Evolutionary conservation across 768 basidiomycete species (phyloP).

Genomic region (Boletus rufocinnamomeus): DNA sequence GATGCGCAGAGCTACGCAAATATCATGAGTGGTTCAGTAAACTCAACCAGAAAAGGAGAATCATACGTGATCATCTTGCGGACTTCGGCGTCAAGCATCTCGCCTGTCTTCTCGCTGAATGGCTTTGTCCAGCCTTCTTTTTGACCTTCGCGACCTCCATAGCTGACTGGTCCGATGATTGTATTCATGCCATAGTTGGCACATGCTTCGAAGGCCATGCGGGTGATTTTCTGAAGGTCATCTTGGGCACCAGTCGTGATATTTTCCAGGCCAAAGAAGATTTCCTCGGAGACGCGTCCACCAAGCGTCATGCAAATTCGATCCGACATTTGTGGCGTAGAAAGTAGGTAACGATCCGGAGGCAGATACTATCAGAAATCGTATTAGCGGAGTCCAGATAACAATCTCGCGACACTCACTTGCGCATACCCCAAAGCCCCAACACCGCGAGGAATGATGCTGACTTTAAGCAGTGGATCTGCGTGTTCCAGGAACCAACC

Average conservation of each 20-base stretch:
- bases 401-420: slow-evolving; percentile 42
- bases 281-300: slow-evolving; percentile 96
- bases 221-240: slow-evolving; percentile 96
- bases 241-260: slow-evolving; percentile 99
- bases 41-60: slow-evolving; percentile 8
- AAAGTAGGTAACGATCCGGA: slow-evolving; percentile 92
- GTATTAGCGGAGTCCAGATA: slow-evolving; percentile 11
- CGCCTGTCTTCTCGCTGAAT: slow-evolving; percentile 96
- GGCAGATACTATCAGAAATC: slow-evolving; percentile 72
- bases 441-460: slow-evolving; percentile 95
- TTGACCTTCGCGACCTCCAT: slow-evolving; percentile 83
- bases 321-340: slow-evolving; percentile 92
- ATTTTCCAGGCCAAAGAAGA: slow-evolving; percentile 89
- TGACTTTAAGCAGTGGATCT: slow-evolving; percentile 95
- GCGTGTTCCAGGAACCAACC: slow-evolving; percentile 99
- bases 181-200: slow-evolving; percentile 98
- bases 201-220: slow-evolving; percentile 95
- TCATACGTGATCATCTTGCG: slow-evolving; percentile 92
- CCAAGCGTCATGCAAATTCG: slow-evolving; percentile 99
- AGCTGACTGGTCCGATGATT: slow-evolving; percentile 93
- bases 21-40: slow-evolving; percentile 11
- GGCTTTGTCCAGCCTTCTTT: slow-evolving; percentile 94
- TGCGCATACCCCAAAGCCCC: slow-evolving; percentile 97
- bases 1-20: slow-evolving; percentile 64
- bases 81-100: slow-evolving; percentile 89